These are phyloP conservation scores for Barnettozyma californica DNA, from an alignment of 805 yeast species.

Conservation along the genomic window DNA sequence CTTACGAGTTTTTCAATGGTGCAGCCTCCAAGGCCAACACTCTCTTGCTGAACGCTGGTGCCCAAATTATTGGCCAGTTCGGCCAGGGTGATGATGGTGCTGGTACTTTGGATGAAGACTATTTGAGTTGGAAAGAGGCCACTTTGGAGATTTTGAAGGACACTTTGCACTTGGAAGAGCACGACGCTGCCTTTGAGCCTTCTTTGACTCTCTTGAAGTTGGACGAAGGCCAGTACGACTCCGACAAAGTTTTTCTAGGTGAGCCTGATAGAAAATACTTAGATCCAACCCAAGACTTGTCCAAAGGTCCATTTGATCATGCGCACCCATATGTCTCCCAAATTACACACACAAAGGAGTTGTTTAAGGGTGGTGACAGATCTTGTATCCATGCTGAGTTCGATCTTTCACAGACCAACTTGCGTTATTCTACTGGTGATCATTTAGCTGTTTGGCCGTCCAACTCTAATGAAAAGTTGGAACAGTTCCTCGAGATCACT, in stretches of 20 bases:
- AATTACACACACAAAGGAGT: constrained; percentile 54
- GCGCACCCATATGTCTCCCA: constrained; percentile 80
- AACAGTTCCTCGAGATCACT: constrained; percentile 58
- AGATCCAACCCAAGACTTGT: constrained; percentile 26
- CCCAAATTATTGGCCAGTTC: constrained; percentile 61
- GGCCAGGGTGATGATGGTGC: constrained; percentile 96
- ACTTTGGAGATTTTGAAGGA: constrained; percentile 62
- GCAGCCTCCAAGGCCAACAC: constrained; percentile 61
- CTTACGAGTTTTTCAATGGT: constrained; percentile 87
- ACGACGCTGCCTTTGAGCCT: constrained; percentile 76
- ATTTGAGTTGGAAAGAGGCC: constrained; percentile 84
- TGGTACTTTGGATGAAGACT: constrained; percentile 94
- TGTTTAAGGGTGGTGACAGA: constrained; percentile 61
- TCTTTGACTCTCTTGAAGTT: constrained; percentile 40
- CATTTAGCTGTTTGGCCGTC: constrained; percentile 95
- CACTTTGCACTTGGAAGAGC: constrained; percentile 66
- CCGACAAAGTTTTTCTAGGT: constrained; percentile 59
- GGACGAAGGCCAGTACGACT: constrained; percentile 33
- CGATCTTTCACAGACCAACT: constrained; percentile 67
- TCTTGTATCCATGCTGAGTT: constrained; percentile 89
- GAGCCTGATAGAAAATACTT: constrained; percentile 56
- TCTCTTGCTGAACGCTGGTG: constrained; percentile 57
- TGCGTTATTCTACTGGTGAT: constrained; percentile 91
- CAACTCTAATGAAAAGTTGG: constrained; percentile 71
- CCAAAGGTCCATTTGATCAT: constrained; percentile 73